Evolutionary conservation across 2,329 filamentous ascomycete species (phyloP), one percentile per base, ranked within the genome.

Genomic region (Pseudogymnoascus sp.): DNA sequence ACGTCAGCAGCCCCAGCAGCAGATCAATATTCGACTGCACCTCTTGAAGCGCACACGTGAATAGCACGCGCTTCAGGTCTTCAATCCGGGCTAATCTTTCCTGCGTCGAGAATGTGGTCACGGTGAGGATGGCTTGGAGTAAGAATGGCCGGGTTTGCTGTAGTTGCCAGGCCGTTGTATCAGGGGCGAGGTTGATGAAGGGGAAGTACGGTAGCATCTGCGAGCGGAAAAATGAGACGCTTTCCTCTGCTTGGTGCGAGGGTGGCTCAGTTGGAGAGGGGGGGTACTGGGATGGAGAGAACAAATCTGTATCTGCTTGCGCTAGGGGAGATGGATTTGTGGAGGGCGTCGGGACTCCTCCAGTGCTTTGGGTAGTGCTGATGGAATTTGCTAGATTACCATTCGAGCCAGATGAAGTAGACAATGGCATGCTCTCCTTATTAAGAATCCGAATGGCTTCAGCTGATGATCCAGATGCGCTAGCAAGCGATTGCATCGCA

Each of bases 21-120:
- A 84, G 65, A 65, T 85, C 83, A 39, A 84, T 71, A 58, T 70
- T 77, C 59, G 78, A 76, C 62, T 83, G 80, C n/a, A 76, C 72
- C 8, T 80, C 75, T 10, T 82, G 63, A 5, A 84, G 66, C 27
- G 82, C 71, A 62, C 75, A 76, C n/a, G 77, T 73, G 0, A 79
- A 75, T 12, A 83, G 60, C 27, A 79, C 74, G 48, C 76, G 73
- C 42, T 78, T 78, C 5, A 80, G 71, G 15, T 72, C 74, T 2
- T 76, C 75, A 36, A 74, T 73, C 36, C 81, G 67, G 1, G 71
- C 69, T 0, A 71, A 59, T 62, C 82, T 79, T 60, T 76, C 74
- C 2, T 72, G 67, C 0, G 73, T 70, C 1, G 76, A 77, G 65
- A 75, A 78, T 44, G 75, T 76, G 1, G 78, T 77, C 8, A 81